Evolutionary conservation across 208 protist species (phyloP).

Genomic region (Trypanosoma avium): DNA sequence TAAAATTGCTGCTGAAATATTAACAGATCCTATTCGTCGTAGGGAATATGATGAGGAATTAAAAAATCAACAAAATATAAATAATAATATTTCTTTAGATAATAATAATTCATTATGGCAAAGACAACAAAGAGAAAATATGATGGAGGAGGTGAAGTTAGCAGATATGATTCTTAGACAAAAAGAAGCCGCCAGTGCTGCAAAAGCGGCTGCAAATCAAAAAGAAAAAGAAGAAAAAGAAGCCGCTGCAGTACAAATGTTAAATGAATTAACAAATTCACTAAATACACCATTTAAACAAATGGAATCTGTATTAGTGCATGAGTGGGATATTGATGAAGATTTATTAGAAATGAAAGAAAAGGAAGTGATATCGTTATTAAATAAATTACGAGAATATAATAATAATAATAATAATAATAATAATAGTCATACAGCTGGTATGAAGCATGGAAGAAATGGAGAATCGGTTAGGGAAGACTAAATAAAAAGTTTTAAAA

Average conservation of each 20-base stretch:
- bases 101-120: conserved; percentile 1
- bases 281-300: conserved; percentile 61
- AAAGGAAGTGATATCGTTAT: conserved; percentile 46
- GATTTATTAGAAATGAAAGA: conserved; percentile 68
- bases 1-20: conserved; percentile 56
- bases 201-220: conserved; percentile 28
- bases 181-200: conserved; percentile 37
- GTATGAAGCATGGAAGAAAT: conserved; percentile 2
- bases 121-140: conserved; percentile 32
- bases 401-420: background rate
- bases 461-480: background rate
- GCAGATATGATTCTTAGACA: conserved; percentile 56
- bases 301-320: conserved; percentile 67
- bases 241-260: conserved; percentile 41
- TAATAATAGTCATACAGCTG: background rate
- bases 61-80: too few relatives aligned
- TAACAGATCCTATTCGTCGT: conserved; percentile 46
- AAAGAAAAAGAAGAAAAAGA: conserved; percentile 40
- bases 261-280: conserved; percentile 56
- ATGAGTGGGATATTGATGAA: conserved; percentile 75
- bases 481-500: background rate
- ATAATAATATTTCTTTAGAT: too few relatives aligned
- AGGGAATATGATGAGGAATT: conserved; percentile 39
- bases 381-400: conserved; percentile 37
- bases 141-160: conserved; percentile 49